Evolutionary conservation across 148 eudicot species (phyloP).

Genomic region (Rhododendron mucronatum): DNA sequence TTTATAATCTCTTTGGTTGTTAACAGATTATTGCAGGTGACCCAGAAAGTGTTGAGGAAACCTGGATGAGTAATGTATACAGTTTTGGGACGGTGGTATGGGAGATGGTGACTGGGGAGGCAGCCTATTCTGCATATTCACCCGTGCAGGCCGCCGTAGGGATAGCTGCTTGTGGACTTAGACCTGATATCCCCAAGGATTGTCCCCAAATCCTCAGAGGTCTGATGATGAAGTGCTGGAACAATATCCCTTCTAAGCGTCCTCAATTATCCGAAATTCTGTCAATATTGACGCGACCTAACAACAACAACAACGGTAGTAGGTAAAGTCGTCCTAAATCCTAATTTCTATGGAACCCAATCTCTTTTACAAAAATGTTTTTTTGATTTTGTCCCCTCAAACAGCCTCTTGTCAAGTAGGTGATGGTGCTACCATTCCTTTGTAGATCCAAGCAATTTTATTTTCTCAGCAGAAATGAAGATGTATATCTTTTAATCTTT

Average conservation of each 20-base stretch:
- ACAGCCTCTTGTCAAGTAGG: slow-evolving; percentile 14
- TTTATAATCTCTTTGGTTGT: slow-evolving; percentile 17
- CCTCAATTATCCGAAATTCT: slow-evolving; percentile 75
- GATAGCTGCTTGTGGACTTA: slow-evolving; percentile 94
- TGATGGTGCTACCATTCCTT: slow-evolving; percentile 10
- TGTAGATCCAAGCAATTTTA: slow-evolving; percentile 21
- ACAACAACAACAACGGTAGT: slow-evolving; percentile 33
- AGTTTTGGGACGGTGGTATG: slow-evolving; percentile 89
- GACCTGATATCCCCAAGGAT: slow-evolving; percentile 91
- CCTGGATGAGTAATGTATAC: slow-evolving; percentile 93
- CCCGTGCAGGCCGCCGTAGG: slow-evolving; percentile 99
- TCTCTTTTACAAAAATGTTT: not conserved
- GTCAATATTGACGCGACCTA: slow-evolving; percentile 37
- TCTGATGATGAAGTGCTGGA: slow-evolving; percentile 80
- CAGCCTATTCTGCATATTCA: slow-evolving; percentile 83
- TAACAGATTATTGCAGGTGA: slow-evolving; percentile 84
- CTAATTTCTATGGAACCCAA: not conserved
- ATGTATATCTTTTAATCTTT: slow-evolving; percentile 13
- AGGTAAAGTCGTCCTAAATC: slow-evolving; percentile 25
- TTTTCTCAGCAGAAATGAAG: slow-evolving; percentile 22
- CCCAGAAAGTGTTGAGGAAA: slow-evolving; percentile 79
- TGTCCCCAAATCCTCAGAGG: slow-evolving; percentile 70
- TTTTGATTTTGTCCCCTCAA: not conserved
- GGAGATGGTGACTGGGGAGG: slow-evolving; percentile 89
- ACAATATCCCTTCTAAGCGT: slow-evolving; percentile 74